These are phyloP conservation scores for Tilletia indica DNA, from an alignment of 1,284 basidiomycete genomes.

Conservation along the genomic window DNA sequence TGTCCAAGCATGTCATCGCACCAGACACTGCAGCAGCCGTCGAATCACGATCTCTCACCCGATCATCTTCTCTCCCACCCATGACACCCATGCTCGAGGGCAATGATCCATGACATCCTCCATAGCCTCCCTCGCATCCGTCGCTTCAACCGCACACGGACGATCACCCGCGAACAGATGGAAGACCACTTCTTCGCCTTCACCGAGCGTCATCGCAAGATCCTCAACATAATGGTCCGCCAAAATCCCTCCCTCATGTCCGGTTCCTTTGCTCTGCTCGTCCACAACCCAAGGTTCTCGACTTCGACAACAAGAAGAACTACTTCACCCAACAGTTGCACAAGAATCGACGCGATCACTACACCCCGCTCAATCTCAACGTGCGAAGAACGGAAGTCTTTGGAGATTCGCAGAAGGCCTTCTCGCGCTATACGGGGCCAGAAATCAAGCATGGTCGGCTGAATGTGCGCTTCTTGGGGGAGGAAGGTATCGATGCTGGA, in stretches of 20 bases:
- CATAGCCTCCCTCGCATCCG: constrained; percentile 2
- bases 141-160: constrained; percentile 6
- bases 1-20: constrained; percentile 81
- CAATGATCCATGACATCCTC: constrained; percentile 20
- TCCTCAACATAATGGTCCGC: constrained; percentile 94
- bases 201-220: constrained; percentile 89
- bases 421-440: constrained; percentile 85
- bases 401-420: constrained; percentile 90
- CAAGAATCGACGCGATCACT: constrained; percentile 73
- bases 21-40: not conserved
- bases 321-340: constrained; percentile 97
- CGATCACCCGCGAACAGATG: constrained; percentile 49
- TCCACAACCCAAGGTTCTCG: constrained; percentile 91
- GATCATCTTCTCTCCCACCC: constrained; percentile 29
- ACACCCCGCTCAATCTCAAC: constrained; percentile 81
- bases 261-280: constrained; percentile 92
- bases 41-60: constrained; percentile 19
- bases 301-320: constrained; percentile 99
- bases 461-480: constrained; percentile 92
- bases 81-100: constrained; percentile 27
- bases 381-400: constrained; percentile 91
- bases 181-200: constrained; percentile 89
- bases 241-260: constrained; percentile 97
- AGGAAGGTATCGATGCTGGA: constrained; percentile 97
- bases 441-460: constrained; percentile 98